Base-by-base conservation (phyloP, 1,284 basidiomycete genomes). In the Ustanciosporium gigantosporum region DNA sequence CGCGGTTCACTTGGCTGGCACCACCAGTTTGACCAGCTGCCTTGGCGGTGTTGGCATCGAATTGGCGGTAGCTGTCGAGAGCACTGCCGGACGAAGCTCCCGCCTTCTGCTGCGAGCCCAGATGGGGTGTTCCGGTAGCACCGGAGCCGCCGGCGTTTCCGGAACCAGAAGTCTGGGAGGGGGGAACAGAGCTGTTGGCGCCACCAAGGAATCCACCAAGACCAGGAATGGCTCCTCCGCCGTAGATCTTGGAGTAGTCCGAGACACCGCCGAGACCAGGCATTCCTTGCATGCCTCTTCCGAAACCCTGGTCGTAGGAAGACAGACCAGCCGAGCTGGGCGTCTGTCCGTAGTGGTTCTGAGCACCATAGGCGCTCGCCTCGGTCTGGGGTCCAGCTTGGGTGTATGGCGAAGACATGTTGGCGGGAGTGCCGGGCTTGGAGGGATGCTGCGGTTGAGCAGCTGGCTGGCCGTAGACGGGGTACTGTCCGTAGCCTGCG, bases 401-500 rank as follows among this genome's bases (percentile, higher is more conserved):
- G 41, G 24, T 55, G 66, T 75, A 75, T 21, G 73, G 71, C 31
- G 73, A 75, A n/a, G 70, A 50, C 9, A 73, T 45, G 56, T 56
- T 60, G 46, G 62, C 66, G 19, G 69, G 70, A 25, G 64, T 66
- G 34, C 67, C 61, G n/a, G 71, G 73, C 68, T 74, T 75, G 34
- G 60, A 53, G 20, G 55, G 51, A 48, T 69, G 70, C 56, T 70
- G 64, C 23, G 69, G 69, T 67, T 76, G 36, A 22, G 34, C 61
- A 27, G 61, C 47, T 13, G 61, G 74, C 36, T 66, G 62, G 31
- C 72, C 72, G 52, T 77, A 77, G 42, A 76, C 56, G 25, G 73
- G 72, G 56, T 76, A 77, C 68, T 76, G 74, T 23, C 73, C 74
- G 52, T 76, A 77, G 36, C 71, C 74, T 14, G 64, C 70, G 7